Evolutionary conservation across 2,329 filamentous ascomycete genomes (phyloP).

Genomic region (Pseudogymnoascus sp.): DNA sequence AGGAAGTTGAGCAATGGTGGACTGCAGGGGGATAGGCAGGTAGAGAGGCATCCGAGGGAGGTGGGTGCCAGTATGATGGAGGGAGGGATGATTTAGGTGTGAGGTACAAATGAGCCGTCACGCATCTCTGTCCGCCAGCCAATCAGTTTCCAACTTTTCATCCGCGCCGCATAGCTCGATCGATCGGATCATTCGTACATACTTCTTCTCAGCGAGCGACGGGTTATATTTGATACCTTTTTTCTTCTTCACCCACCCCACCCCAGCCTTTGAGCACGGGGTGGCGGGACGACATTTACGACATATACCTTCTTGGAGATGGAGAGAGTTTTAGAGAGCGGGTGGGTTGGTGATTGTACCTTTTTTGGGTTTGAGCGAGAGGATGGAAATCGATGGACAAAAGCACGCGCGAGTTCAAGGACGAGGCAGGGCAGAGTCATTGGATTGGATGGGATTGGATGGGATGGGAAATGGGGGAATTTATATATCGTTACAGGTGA

Average conservation of each 20-base stretch:
- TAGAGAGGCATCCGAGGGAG: conserved; percentile 26
- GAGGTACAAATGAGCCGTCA: neutral
- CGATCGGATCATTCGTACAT: neutral
- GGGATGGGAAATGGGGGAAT: neutral
- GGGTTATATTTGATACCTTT: neutral
- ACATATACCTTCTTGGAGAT: conserved; percentile 7
- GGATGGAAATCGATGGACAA: neutral
- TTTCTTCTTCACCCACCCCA: neutral
- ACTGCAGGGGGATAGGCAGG: conserved; percentile 18
- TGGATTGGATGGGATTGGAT: neutral
- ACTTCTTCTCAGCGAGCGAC: neutral
- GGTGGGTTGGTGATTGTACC: conserved; percentile 1
- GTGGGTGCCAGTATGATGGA: conserved; percentile 25
- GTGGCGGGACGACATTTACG: neutral
- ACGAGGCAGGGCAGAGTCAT: neutral
- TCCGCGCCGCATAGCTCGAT: neutral
- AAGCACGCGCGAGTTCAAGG: neutral
- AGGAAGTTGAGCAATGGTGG: neutral
- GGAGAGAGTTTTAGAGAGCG: neutral
- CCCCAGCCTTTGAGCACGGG: neutral
- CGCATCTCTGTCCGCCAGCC: neutral
- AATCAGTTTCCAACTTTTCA: neutral
- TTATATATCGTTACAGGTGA: conserved; percentile 1
- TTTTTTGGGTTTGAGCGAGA: neutral
- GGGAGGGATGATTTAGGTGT: conserved; percentile 26